Evolutionary conservation across 768 basidiomycete genomes (phyloP).

Genomic region (Mycena sanguinolenta): DNA sequence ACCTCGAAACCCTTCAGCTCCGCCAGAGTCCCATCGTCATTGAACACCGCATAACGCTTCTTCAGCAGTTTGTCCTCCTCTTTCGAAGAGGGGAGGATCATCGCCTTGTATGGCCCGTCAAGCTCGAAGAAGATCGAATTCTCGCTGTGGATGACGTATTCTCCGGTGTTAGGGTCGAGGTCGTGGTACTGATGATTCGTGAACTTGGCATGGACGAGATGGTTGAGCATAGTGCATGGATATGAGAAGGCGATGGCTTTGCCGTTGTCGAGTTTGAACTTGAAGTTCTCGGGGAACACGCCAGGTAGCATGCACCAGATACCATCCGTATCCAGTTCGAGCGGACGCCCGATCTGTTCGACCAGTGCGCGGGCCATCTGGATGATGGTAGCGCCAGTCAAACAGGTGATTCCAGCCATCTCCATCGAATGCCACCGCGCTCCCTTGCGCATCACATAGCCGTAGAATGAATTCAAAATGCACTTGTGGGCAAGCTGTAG

Average conservation of each 20-base stretch:
- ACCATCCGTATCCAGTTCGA: conserved; percentile 98
- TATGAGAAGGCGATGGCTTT: conserved; percentile 93
- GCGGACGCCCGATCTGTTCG: conserved; percentile 96
- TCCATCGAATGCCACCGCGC: conserved; percentile 99
- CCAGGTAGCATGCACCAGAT: conserved; percentile 99
- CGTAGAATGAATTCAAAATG: conserved; percentile 99
- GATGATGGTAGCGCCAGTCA: conserved; percentile 97
- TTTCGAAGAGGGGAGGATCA: conserved; percentile 99
- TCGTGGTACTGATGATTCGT: conserved; percentile 99
- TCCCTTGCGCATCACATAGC: conserved; percentile 99
- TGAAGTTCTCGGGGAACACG: conserved; percentile 98
- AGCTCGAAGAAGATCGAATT: conserved; percentile 99
- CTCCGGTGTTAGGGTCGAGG: conserved; percentile 85
- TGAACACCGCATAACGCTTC: conserved; percentile 99
- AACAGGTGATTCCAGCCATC: conserved; percentile 99
- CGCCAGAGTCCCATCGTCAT: conserved; percentile 96
- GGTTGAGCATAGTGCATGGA: conserved; percentile 99
- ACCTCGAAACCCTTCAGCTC: conserved; percentile 99
- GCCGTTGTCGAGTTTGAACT: conserved; percentile 89
- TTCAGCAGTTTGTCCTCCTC: conserved; percentile 99
- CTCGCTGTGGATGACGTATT: conserved; percentile 90
- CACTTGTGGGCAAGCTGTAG: conserved; percentile 99
- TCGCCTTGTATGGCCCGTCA: conserved; percentile 97
- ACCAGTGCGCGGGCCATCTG: conserved; percentile 98
- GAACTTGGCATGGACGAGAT: conserved; percentile 94